These are phyloP conservation scores for Dryadomyces quercivorus DNA, from an alignment of 2,329 filamentous ascomycete genomes.

Conservation along the genomic window DNA sequence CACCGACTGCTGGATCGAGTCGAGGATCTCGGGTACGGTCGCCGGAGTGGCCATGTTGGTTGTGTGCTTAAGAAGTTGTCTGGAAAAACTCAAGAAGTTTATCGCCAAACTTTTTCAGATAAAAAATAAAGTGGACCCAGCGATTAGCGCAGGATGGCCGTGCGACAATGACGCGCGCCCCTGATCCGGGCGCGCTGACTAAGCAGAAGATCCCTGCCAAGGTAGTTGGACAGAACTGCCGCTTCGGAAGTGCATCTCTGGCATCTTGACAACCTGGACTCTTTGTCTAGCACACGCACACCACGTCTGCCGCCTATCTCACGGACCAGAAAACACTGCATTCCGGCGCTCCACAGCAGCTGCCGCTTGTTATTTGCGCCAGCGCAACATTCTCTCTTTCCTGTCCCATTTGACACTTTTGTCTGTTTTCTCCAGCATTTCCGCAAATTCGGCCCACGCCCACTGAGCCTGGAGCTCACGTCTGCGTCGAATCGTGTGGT, in stretches of 20 bases:
- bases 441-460: no score
- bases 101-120: slow-evolving; percentile 7
- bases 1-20: slow-evolving; percentile 45
- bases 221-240: background rate
- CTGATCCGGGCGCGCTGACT: background rate
- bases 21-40: slow-evolving; percentile 33
- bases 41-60: slow-evolving; percentile 18
- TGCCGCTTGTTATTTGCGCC: background rate
- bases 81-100: no score
- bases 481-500: no score
- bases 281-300: background rate
- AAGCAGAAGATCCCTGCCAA: background rate
- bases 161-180: slow-evolving; percentile 1
- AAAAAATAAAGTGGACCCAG: background rate
- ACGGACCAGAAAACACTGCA: background rate
- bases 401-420: no score
- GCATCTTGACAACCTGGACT: background rate
- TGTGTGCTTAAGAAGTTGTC: background rate
- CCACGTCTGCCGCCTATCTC: background rate
- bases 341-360: background rate
- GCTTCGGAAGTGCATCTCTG: background rate
- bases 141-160: background rate
- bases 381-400: background rate
- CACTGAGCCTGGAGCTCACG: background rate
- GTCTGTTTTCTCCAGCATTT: no score